phyloP scores from a whole-genome alignment of 129 eudicot species.

The Erigeron canadensis region DNA sequence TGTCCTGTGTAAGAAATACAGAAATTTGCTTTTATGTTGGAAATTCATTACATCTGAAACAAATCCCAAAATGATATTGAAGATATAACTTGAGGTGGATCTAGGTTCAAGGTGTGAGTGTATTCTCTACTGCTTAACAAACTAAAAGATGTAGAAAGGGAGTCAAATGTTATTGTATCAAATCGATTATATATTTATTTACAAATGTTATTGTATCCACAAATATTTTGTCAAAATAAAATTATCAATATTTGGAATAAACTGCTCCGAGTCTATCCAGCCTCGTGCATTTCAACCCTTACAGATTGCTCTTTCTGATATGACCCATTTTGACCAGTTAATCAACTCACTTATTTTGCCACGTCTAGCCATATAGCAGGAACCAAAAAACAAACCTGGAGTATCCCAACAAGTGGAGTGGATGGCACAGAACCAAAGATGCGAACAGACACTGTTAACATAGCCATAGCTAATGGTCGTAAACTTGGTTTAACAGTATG shows the following conservation, averaged over 20 bases:
- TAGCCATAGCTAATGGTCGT: slow-evolving; percentile 91
- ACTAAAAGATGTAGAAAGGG: too few relatives aligned
- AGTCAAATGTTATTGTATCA: too few relatives aligned
- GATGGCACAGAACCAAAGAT: slow-evolving; percentile 96
- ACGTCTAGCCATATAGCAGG: neutral
- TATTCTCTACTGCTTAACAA: too few relatives aligned
- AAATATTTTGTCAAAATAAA: too few relatives aligned
- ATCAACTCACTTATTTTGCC: neutral
- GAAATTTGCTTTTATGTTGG: neutral
- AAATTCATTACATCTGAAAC: neutral
- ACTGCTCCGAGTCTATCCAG: too few relatives aligned
- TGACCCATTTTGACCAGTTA: neutral
- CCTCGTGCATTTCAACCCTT: too few relatives aligned
- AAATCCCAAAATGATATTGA: neutral
- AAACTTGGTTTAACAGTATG: slow-evolving; percentile 92
- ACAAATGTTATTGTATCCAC: too few relatives aligned
- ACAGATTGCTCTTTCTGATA: neutral
- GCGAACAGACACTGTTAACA: slow-evolving; percentile 88
- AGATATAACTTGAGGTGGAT: too few relatives aligned
- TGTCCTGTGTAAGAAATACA: slow-evolving; percentile 46
- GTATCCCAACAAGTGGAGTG: slow-evolving; percentile 90
- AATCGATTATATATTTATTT: too few relatives aligned
- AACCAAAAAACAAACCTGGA: slow-evolving; percentile 55
- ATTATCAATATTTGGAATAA: too few relatives aligned
- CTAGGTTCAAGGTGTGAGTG: too few relatives aligned